Base-by-base conservation (phyloP, 2,329 filamentous ascomycete species). In the Colletotrichum sp. region DNA sequence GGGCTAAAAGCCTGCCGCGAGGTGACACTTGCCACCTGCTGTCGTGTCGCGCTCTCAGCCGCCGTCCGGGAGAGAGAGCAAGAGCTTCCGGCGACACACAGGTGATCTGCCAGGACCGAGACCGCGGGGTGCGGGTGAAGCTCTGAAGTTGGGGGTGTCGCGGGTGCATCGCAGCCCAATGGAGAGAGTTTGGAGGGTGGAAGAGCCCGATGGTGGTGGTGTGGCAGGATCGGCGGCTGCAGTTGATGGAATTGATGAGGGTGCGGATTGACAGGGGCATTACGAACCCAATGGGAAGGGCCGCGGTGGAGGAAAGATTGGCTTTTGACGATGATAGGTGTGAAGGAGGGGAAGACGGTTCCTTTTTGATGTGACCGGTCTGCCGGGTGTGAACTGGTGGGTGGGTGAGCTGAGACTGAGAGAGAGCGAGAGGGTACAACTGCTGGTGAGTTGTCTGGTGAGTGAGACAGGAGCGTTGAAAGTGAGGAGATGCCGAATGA, bases 191-290 rank as follows among this genome's bases (percentile, higher is more conserved):
- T 44, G 16, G 57, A 44, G 30, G 39, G 12, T 68, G 57, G 6
- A 59, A 68, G 64, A 34, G 59, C 70, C 70, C 70, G 73, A 76
- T 64, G 57, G 36, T 72, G 57, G 30, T 72, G 44, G 73, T 76
- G 73, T 76, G 73, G 70, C 63, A 72, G 73, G 73, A 76, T 76
- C 70, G 64, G 73, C 73, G 73, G 70, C 44, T 73, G 69, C 64
- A 64, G 64, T 68, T 59, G 73, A 65, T 72, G 68, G 64, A 36
- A 60, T 68, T 59, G 32, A 73, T n/a, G 70, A 68, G 70, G 32
- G 32, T 73, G 44, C 64, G 34, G 57, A 65, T 68, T 68, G 64
- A 30, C 70, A 76, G 55, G 69, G 73, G 57, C 36, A 65, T 18
- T 26, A 12, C 18, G 55, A 73, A 68, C 57, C 73, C 73, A 65